Evolutionary conservation across 2,329 filamentous ascomycete species (phyloP), one percentile per base, ranked within the genome.

Genomic region (Arthrobotrys megalospora): DNA sequence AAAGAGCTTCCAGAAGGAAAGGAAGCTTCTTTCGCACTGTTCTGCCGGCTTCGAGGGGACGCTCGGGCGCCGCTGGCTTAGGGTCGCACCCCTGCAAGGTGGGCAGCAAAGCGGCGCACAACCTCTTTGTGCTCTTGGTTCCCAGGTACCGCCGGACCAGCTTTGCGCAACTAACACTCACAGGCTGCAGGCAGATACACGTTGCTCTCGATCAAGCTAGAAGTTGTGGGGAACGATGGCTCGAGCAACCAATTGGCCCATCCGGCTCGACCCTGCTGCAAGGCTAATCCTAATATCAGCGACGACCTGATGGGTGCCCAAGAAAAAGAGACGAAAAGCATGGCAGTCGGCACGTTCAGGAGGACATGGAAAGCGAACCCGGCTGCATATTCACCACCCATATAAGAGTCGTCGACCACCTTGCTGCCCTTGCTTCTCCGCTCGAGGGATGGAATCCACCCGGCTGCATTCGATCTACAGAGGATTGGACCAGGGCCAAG

Each of bases 141-240:
- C 63, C 75, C 73, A 66, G 73, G 66, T 75, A 71, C 73, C 52
- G 41, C 72, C 41, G 60, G 65, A 21, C 43, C 41, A 67, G 66
- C 45, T 77, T 78, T 71, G 75, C 75, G 75, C 75, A 78, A 78
- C 67, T 66, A 67, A 66, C 73, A 77, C 72, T 76, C 50, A 77
- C 72, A 77, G 72, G 7, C 66, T 75, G 70, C 70, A 75, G 70
- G 41, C 52, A 60, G 52, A 38, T 66, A 69, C 63, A 75, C 45
- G 52, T 50, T 58, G 16, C 36, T 53, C 64, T 69, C 64, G 71
- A 76, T 76, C 64, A 47, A 67, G 70, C 70, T 65, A 76, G 73
- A 32, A 24, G 65, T 21, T 58, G 66, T 38, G 50, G 50, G 60
- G 19, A 69, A 47, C 36, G 38, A 28, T 52, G 21, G 41, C 52